Evolutionary conservation across 768 basidiomycete species (phyloP).

Genomic region (Naganishia onofrii): DNA sequence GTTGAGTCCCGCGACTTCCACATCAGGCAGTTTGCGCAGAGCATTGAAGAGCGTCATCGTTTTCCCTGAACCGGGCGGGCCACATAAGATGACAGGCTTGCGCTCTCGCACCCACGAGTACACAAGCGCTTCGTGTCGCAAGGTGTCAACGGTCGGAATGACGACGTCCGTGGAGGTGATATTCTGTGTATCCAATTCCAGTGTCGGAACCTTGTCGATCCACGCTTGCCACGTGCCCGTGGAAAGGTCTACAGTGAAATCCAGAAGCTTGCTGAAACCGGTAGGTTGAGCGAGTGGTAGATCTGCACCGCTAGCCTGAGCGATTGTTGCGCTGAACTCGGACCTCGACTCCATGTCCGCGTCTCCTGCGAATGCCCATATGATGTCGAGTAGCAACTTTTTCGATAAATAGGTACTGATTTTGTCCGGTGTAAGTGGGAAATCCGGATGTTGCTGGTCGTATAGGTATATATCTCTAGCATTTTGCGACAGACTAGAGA

Average conservation of each 20-base stretch:
- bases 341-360: constrained; percentile 85
- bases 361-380: constrained; percentile 98
- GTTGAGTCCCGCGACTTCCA: constrained; percentile 98
- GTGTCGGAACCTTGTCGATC: constrained; percentile 85
- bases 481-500: constrained; percentile 95
- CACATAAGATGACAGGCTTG: constrained; percentile 95
- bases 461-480: constrained; percentile 90
- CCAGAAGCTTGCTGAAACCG: constrained; percentile 68
- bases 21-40: constrained; percentile 91
- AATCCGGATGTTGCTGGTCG: constrained; percentile 90
- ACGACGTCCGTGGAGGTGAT: constrained; percentile 95
- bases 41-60: constrained; percentile 99
- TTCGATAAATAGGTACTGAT: constrained; percentile 89
- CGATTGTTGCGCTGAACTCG: constrained; percentile 81
- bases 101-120: constrained; percentile 99
- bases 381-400: constrained; percentile 81
- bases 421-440: constrained; percentile 78
- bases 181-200: constrained; percentile 94
- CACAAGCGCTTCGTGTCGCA: constrained; percentile 95
- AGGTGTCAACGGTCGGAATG: constrained; percentile 96
- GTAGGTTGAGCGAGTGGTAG: constrained; percentile 70
- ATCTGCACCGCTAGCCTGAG: constrained; percentile 82
- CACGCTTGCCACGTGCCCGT: constrained; percentile 86
- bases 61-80: constrained; percentile 99
- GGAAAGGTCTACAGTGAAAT: constrained; percentile 85